Evolutionary conservation across 768 basidiomycete genomes (phyloP), one percentile per base, ranked within the genome.

Genomic region (Cubamyces sp.): DNA sequence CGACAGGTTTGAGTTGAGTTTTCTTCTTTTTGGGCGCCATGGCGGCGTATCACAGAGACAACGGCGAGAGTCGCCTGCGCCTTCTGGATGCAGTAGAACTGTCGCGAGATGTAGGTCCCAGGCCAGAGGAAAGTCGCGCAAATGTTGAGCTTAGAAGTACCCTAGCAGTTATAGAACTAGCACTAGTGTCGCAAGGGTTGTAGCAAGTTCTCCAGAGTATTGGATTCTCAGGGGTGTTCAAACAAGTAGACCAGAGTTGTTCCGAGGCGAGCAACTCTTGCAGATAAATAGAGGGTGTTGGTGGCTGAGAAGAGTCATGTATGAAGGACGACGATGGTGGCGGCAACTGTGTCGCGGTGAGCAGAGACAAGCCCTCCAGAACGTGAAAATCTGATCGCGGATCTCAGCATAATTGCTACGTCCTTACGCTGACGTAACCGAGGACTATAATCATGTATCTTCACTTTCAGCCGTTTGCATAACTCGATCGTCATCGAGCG

Each of bases 11-110:
- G 68, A 90, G 72, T 72, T 91, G 87, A 6, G 86, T 85, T 77
- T 91, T 94, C 82, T 88, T 94, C 79, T 91, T 92, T 80, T 92
- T 94, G 41, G 63, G 63, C 62, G 87, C 79, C 90, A 91, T 91
- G 51, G 34, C 59, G 46, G 47, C 58, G 16, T n/a, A 28, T 26
- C 48, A 34, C 34, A 64, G 8, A 39, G 40, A 39, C 58, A 55
- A 40, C 50, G 52, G 63, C 63, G 54, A 54, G 7, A 16, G 25
- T 15, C 62, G 56, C 56, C 61, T 56, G 48, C 41, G 34, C 9
- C 34, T 30, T 3, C 28, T 34, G 34, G 34, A 34, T 34, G 9
- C 9, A 34, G 34, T 34, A 34, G 9, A 34, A 9, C 34, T 34
- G 34, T 6, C 34, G 34, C 34, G 9, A 34, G 34, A 11, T 34